Conservation (phyloP, 139 green algal genomes). For the Eudorina sp. region DNA sequence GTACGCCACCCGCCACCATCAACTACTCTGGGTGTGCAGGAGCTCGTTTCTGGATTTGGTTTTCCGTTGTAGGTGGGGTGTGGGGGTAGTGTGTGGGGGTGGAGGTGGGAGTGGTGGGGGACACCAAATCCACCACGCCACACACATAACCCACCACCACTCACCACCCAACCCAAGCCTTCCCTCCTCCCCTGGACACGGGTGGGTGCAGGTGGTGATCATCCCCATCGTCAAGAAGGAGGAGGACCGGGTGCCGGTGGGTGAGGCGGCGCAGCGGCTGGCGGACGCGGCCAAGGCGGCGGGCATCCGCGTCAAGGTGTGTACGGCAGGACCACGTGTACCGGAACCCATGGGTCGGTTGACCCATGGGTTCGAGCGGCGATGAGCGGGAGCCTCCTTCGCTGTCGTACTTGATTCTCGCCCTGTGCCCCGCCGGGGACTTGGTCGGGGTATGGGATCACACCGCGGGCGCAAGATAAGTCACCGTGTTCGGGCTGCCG, state of each 20-base stretch:
- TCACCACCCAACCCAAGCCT: not conserved
- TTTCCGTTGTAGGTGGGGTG: not conserved
- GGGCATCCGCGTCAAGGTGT: constrained; percentile 86
- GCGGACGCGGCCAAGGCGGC: constrained; percentile 68
- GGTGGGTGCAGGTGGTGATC: constrained; percentile 96
- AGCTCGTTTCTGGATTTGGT: not conserved
- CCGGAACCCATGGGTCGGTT: not conserved
- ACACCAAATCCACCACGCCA: too few species aligned
- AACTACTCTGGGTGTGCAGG: not conserved
- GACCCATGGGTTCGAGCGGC: not conserved
- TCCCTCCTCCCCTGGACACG: too few species aligned
- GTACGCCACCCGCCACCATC: too few species aligned
- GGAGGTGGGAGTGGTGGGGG: too few species aligned
- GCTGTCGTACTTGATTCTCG: not conserved
- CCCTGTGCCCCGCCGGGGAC: not conserved
- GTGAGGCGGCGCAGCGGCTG: constrained; percentile 72
- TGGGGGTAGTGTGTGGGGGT: too few species aligned
- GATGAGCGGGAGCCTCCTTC: not conserved
- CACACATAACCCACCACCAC: not conserved
- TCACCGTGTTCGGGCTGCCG: too few species aligned
- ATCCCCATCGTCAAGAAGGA: constrained; percentile 96
- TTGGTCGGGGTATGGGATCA: too few species aligned
- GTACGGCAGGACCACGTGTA: not conserved
- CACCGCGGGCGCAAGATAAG: too few species aligned
- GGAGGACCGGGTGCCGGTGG: constrained; percentile 76